Percentiles rank a stretch among this genome's conserved stretches.
Evolutionary conservation across 768 basidiomycete species (phyloP).

Genomic region (Hericium coralloides): DNA sequence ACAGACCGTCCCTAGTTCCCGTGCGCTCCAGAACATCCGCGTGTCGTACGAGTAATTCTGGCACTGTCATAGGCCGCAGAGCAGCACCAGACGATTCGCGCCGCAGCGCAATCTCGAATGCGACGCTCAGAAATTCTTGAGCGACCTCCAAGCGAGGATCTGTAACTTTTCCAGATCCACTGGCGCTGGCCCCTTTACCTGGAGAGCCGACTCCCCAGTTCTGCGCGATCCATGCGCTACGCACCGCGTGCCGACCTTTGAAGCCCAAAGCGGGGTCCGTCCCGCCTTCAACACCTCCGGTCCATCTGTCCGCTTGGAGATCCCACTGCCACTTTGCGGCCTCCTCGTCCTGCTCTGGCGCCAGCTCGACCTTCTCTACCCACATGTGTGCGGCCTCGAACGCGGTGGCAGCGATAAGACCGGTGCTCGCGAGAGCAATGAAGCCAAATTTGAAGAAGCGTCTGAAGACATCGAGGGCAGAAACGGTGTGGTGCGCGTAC

Average conservation of each 20-base stretch:
- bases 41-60: conserved; percentile 46
- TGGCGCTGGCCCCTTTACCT: conserved; percentile 24
- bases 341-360: conserved; percentile 42
- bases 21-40: conserved; percentile 53
- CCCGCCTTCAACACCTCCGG: conserved; percentile 41
- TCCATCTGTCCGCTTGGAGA: conserved; percentile 52
- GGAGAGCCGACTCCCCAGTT: conserved; percentile 49
- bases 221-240: conserved; percentile 65
- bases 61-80: conserved; percentile 41
- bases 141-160: conserved; percentile 49
- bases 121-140: conserved; percentile 42
- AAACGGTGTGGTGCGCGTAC: conserved; percentile 26
- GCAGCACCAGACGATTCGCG: conserved; percentile 25
- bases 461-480: conserved; percentile 34
- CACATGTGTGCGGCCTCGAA: conserved; percentile 53
- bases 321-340: conserved; percentile 61
- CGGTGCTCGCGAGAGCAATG: conserved; percentile 34
- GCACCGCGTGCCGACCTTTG: conserved; percentile 49
- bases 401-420: conserved; percentile 34
- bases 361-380: conserved; percentile 50
- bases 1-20: conserved; percentile 39
- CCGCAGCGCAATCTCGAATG: conserved; percentile 37
- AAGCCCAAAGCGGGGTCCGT: conserved; percentile 67
- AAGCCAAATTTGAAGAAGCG: conserved; percentile 44
- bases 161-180: conserved; percentile 30